Evolutionary conservation across 2,329 filamentous ascomycete genomes (phyloP), one percentile per base, ranked within the genome.

Genomic region (Fusarium falciforme): DNA sequence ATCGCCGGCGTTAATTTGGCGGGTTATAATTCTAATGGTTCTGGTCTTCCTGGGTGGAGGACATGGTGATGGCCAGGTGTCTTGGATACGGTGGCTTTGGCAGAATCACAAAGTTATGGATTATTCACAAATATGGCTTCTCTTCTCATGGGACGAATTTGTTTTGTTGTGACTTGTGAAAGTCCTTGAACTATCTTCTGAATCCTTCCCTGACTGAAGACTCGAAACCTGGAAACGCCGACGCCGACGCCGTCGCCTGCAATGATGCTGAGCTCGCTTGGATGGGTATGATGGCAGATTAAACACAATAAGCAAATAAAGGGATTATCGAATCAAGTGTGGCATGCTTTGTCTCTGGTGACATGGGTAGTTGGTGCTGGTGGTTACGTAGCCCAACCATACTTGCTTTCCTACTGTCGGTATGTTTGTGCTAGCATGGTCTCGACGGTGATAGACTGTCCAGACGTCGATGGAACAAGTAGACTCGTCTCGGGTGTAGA

Each of bases 391-490:
- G 61, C 57, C 74, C 71, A 77, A 31, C 67, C 70, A 60, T 72
- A 75, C 36, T 65, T 61, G 57, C 68, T 68, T 59, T 67, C 63
- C 70, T 77, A 76, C 57, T 72, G 77, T 61, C 66, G 68, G 54
- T 74, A 69, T n/a, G 76, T 72, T 67, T 80, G 68, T n/a, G 70
- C 72, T 36, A 80, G 66, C 31, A 74, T 63, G n/a, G 78, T 80
- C 59, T 79, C 73, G 9, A 79, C 64, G 14, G 67, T 72, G 58
- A 80, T 76, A 33, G 68, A 68, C 17, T 73, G 75, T 4, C 55
- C 60, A 17, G 68, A 72, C 3, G 65, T 58, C 33, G 62, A 72
- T 38, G 66, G 62, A n/a, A 62, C 49, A 14, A 66, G 52, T 8
- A 68, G 38, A 9, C 62, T 59, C 12, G 63, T 47, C 20, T 74